Conservation (phyloP, 352 stramenopile genomes). For the Pythium phragmiticola region DNA sequence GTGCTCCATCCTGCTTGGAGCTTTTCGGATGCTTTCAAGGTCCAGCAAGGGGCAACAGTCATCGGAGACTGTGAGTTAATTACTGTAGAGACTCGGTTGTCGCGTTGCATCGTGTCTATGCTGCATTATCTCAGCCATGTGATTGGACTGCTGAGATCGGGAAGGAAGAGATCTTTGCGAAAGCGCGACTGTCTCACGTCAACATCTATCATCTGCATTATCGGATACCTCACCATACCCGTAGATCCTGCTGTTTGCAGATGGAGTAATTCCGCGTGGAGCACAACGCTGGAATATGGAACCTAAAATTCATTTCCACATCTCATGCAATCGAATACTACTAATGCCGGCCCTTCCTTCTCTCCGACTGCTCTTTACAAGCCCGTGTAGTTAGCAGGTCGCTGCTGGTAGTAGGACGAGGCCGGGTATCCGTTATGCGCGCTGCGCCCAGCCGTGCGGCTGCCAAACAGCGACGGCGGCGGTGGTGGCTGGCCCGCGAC, state of each 20-base stretch:
- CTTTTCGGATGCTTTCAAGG: too few relatives aligned
- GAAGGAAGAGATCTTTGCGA: constrained; percentile 4
- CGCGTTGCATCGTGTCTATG: background rate
- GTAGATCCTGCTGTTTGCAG: too few relatives aligned
- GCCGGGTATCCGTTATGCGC: constrained; percentile 10
- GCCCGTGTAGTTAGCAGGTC: constrained; percentile 16
- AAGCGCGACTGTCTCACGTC: background rate
- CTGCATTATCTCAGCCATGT: background rate
- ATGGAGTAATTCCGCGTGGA: too few relatives aligned
- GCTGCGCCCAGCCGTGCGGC: constrained; percentile 9
- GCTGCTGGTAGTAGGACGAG: constrained; percentile 20
- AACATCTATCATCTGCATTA: background rate
- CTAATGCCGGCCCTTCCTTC: background rate
- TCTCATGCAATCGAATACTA: background rate
- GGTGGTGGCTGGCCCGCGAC: constrained; percentile 40
- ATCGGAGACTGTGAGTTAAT: too few relatives aligned
- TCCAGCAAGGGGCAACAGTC: too few relatives aligned
- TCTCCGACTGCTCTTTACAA: constrained; percentile 4
- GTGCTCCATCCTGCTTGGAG: too few relatives aligned
- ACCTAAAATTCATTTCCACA: background rate
- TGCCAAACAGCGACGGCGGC: constrained; percentile 2
- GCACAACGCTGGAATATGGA: background rate
- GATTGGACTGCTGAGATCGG: constrained; percentile 2
- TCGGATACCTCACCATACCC: background rate
- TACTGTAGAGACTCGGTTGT: too few relatives aligned